A percentile compares a stretch with the other conserved stretches of the same genome.
Conservation (phyloP, 116 monocot species). For the Iris pallida region DNA sequence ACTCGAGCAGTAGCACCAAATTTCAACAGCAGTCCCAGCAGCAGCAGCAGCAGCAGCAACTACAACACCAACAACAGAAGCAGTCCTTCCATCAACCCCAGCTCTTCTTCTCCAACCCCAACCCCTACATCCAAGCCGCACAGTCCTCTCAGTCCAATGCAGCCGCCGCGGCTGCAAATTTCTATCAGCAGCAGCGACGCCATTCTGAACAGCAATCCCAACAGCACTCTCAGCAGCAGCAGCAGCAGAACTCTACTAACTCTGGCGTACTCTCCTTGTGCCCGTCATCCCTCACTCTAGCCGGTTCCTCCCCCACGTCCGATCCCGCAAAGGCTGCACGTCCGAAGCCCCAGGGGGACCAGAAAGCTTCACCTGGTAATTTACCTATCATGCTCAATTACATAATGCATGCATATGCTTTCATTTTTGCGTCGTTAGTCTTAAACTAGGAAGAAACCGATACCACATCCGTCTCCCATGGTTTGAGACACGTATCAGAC, state of each 20-base stretch:
- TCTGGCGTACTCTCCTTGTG: constrained; percentile 35
- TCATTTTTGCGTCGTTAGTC: not conserved
- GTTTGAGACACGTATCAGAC: not conserved
- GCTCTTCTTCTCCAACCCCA: constrained; percentile 16
- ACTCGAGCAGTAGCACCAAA: constrained; percentile 12
- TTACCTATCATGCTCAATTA: constrained; percentile 9
- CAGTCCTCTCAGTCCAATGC: constrained; percentile 10
- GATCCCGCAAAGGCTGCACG: constrained; percentile 39
- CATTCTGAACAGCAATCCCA: not conserved
- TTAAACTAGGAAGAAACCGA: not conserved
- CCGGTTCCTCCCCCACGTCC: constrained; percentile 13
- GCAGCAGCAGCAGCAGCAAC: constrained; percentile 14
- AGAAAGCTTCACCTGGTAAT: constrained; percentile 13
- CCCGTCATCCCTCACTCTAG: constrained; percentile 17
- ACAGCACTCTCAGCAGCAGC: constrained; percentile 23
- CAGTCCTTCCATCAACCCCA: constrained; percentile 6
- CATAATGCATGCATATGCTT: constrained; percentile 21
- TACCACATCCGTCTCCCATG: too few species aligned
- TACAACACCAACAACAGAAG: constrained; percentile 22
- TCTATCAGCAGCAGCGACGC: constrained; percentile 14
- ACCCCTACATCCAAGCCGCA: constrained; percentile 13
- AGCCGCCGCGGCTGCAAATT: not conserved
- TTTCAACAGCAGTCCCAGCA: constrained; percentile 17
- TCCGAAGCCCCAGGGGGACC: not conserved
- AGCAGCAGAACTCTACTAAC: constrained; percentile 20